These are phyloP conservation scores for Myriangium duriaei DNA, from an alignment of 2,329 filamentous ascomycete genomes.

Conservation along the genomic window DNA sequence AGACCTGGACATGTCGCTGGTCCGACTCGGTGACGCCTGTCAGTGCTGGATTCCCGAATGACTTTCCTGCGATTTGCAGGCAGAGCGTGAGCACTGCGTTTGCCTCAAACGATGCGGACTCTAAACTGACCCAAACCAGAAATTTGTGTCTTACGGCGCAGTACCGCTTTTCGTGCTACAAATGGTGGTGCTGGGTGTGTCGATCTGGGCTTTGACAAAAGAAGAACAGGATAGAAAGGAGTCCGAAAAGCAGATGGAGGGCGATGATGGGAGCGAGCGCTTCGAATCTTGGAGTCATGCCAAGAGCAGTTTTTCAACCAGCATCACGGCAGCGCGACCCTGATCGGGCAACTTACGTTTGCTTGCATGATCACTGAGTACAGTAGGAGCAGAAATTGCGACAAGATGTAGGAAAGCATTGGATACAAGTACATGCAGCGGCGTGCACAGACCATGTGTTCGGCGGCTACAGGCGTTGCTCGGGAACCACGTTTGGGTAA, in stretches of 20 bases:
- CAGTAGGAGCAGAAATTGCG: no score
- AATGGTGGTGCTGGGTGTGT: slow-evolving; percentile 1
- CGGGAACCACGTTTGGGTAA: not conserved
- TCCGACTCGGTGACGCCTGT: slow-evolving; percentile 12
- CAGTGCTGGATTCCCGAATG: slow-evolving; percentile 4
- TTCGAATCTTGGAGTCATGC: not conserved
- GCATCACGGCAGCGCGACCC: not conserved
- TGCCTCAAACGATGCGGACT: not conserved
- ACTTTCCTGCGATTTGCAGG: slow-evolving; percentile 5
- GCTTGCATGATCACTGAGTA: no score
- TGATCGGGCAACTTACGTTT: no score
- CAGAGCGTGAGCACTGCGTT: slow-evolving; percentile 3
- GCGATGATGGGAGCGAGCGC: not conserved
- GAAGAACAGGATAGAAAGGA: no score
- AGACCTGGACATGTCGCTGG: slow-evolving; percentile 28
- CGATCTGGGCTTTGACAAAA: slow-evolving; percentile 4
- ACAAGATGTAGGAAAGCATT: not conserved
- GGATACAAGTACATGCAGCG: not conserved
- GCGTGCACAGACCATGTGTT: not conserved
- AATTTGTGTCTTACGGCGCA: slow-evolving; percentile 6
- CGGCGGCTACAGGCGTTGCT: not conserved
- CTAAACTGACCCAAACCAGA: not conserved
- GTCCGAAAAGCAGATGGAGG: no score
- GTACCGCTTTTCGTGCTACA: slow-evolving; percentile 7
- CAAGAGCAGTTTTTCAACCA: not conserved